Conservation (phyloP, 768 basidiomycete genomes). For the Rickenella mellea region DNA sequence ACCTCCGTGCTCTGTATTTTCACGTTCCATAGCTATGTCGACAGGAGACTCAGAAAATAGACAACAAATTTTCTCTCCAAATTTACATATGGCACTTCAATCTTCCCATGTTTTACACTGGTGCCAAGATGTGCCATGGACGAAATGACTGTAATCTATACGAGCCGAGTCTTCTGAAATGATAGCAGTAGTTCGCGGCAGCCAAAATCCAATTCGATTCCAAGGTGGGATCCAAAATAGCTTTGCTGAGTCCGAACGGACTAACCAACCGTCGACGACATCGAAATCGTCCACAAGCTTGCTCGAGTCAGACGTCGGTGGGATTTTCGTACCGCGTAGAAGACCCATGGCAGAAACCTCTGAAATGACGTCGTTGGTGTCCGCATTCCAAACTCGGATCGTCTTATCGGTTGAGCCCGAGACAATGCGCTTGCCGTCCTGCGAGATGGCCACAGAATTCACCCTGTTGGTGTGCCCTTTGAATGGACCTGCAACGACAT, state of each 20-base stretch:
- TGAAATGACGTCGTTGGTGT: not conserved
- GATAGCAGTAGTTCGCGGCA: conserved; percentile 13
- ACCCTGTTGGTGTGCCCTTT: conserved; percentile 18
- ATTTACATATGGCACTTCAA: too few species aligned
- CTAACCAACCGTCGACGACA: conserved; percentile 4
- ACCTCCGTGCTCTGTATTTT: too few species aligned
- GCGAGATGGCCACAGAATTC: conserved; percentile 23
- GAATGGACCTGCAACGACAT: conserved; percentile 16
- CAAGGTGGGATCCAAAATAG: conserved; percentile 16
- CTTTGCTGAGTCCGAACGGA: conserved; percentile 7
- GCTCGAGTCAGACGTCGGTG: too few species aligned
- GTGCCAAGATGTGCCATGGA: too few species aligned
- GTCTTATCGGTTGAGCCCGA: conserved; percentile 28
- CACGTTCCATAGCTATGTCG: too few species aligned
- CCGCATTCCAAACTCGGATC: conserved; percentile 24
- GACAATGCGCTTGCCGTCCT: conserved; percentile 22
- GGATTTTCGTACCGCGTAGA: too few species aligned
- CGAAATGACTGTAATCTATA: too few species aligned
- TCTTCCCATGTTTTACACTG: too few species aligned
- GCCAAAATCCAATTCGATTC: conserved; percentile 13
- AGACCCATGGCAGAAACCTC: not conserved
- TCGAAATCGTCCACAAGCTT: too few species aligned
- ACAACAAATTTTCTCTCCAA: too few species aligned
- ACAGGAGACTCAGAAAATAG: too few species aligned
- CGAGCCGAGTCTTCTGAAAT: conserved; percentile 11